These are phyloP conservation scores for Aspergillus pseudoviridinutans DNA, from an alignment of 2,329 filamentous ascomycete genomes.

Conservation along the genomic window DNA sequence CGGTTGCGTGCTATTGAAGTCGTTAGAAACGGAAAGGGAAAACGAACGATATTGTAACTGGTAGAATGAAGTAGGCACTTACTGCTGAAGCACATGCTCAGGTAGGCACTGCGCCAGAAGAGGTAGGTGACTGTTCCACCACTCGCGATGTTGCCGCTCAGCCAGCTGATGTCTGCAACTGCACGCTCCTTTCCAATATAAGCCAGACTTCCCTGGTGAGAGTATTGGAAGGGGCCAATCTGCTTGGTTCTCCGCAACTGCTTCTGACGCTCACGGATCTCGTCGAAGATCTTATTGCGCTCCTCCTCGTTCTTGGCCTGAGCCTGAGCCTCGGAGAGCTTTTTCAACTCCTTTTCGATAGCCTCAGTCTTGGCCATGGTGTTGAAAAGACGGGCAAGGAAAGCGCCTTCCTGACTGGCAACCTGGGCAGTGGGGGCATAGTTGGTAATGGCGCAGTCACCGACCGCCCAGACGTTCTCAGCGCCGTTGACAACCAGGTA, in stretches of 20 bases:
- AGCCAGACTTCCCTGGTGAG: conserved; percentile 91
- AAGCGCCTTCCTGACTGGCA: conserved; percentile 89
- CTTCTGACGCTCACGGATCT: conserved; percentile 85
- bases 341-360: conserved; percentile 70
- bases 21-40: conserved; percentile 8
- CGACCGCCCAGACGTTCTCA: conserved; percentile 96
- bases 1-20: conserved; percentile 73
- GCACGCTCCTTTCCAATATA: conserved; percentile 99
- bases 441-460: conserved; percentile 94
- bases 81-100: conserved; percentile 99
- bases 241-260: conserved; percentile 86
- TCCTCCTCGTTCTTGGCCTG: conserved; percentile 62
- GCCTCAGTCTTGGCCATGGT: conserved; percentile 94
- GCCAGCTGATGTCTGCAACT: conserved; percentile 94
- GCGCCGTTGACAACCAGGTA: conserved; percentile 97
- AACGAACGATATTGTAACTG: not conserved
- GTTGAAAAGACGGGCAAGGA: conserved; percentile 95
- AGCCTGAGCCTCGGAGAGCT: conserved; percentile 62
- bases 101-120: conserved; percentile 96
- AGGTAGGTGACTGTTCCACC: conserved; percentile 93
- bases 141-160: conserved; percentile 91
- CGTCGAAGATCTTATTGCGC: conserved; percentile 57
- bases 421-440: conserved; percentile 98
- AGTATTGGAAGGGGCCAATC: conserved; percentile 97
- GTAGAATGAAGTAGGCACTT: conserved; percentile 48